phyloP scores from a whole-genome alignment of 2,329 filamentous ascomycete species.

The Dendrostoma leiphaemia region DNA sequence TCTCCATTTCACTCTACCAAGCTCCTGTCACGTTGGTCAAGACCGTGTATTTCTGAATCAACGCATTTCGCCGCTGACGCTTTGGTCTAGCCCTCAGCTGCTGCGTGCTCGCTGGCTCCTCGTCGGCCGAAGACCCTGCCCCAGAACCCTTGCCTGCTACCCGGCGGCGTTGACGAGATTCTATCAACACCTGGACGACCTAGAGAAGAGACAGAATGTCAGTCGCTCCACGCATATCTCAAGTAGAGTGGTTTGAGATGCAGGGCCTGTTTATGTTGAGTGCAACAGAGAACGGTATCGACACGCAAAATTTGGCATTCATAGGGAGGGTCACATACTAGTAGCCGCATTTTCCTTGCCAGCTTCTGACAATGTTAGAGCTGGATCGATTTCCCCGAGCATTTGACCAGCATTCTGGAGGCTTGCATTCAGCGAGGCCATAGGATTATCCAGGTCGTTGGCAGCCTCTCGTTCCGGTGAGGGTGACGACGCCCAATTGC shows the following conservation, averaged over 20 bases:
- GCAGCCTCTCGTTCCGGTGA: background rate
- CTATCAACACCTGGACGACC: background rate
- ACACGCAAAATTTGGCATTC: background rate
- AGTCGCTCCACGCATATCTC: background rate
- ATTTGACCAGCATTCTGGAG: conserved; percentile 3
- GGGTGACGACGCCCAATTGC: conserved; percentile 5
- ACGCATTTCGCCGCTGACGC: background rate
- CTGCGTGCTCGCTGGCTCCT: background rate
- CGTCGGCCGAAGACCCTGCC: conserved; percentile 11
- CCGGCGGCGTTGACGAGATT: background rate
- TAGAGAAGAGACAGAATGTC: background rate
- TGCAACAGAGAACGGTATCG: too few species aligned
- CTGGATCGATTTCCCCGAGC: background rate
- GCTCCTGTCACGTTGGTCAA: too few species aligned
- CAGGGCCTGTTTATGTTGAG: too few species aligned
- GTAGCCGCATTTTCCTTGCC: conserved; percentile 4
- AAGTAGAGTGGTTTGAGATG: background rate
- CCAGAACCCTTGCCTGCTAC: conserved; percentile 1
- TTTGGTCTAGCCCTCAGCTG: background rate
- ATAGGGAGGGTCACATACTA: too few species aligned
- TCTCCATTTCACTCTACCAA: too few species aligned
- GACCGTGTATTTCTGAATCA: too few species aligned
- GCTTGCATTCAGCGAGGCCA: conserved; percentile 3
- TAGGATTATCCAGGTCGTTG: background rate
- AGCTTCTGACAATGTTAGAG: background rate